phyloP scores from a whole-genome alignment of 805 yeast species.

The Kluyveromyces wickerhamii region DNA sequence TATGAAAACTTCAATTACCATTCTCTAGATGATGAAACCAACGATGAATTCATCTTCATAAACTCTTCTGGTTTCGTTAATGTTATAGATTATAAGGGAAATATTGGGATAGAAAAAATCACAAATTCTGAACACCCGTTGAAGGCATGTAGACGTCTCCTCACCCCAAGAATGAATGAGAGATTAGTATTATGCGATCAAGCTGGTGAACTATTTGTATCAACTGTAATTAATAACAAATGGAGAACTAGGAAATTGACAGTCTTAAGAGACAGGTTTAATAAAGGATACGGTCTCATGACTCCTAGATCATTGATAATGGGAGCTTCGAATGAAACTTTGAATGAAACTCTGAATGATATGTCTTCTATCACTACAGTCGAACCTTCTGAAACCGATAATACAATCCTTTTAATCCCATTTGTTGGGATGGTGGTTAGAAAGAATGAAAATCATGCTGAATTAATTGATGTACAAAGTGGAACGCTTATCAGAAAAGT shows the following conservation, averaged over 20 bases:
- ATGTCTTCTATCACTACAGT: constrained; percentile 7
- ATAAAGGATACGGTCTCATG: constrained; percentile 33
- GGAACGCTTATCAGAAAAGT: constrained; percentile 62
- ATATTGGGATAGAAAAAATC: constrained; percentile 29
- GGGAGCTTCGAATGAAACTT: background rate
- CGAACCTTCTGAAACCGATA: constrained; percentile 11
- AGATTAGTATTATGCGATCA: constrained; percentile 49
- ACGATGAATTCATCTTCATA: constrained; percentile 42
- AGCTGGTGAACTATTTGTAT: constrained; percentile 47
- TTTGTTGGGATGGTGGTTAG: constrained; percentile 70
- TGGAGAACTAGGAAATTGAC: constrained; percentile 53
- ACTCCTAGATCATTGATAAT: constrained; percentile 33
- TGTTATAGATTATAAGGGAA: constrained; percentile 34
- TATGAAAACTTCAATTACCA: constrained; percentile 13
- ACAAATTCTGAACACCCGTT: constrained; percentile 28
- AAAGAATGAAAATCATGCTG: constrained; percentile 49
- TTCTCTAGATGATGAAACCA: constrained; percentile 18
- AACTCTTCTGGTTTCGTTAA: constrained; percentile 43
- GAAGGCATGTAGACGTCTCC: constrained; percentile 46
- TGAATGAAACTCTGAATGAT: constrained; percentile 4
- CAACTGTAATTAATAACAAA: constrained; percentile 54
- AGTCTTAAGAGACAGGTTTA: constrained; percentile 41
- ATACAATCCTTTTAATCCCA: constrained; percentile 46
- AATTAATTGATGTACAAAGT: constrained; percentile 68
- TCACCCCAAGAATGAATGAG: constrained; percentile 70